phyloP scores from a whole-genome alignment of 345 rosid species.

The Gossypium mustelinum region DNA sequence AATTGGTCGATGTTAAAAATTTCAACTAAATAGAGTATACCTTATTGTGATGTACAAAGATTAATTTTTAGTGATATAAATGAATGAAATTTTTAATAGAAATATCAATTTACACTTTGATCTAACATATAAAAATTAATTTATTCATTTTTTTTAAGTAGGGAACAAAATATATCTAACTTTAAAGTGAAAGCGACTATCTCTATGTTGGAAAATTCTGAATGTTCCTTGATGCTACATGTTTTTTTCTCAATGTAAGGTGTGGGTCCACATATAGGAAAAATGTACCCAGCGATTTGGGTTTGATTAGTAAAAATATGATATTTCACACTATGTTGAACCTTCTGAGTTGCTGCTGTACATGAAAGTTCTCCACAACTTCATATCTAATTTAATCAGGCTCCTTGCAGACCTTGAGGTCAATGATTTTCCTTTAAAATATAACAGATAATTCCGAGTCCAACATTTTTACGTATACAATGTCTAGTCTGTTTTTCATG shows the following conservation, averaged over 20 bases:
- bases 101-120: too few relatives aligned
- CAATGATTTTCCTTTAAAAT: background rate
- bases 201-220: background rate
- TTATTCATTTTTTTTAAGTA: too few relatives aligned
- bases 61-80: too few relatives aligned
- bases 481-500: background rate
- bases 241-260: background rate
- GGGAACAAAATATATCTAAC: rapidly evolving
- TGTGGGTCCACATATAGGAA: background rate
- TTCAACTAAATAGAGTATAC: too few relatives aligned
- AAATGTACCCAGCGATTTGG: background rate
- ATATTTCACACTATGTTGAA: background rate
- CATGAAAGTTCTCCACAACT: background rate
- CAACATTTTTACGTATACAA: background rate
- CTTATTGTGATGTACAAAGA: too few relatives aligned
- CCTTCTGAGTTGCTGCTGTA: background rate
- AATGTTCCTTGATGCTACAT: background rate
- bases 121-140: too few relatives aligned
- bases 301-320: background rate
- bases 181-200: background rate
- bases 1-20: too few relatives aligned
- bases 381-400: background rate
- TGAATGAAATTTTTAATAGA: too few relatives aligned
- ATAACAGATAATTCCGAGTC: background rate
- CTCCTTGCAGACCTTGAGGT: background rate